A percentile compares a stretch with the other conserved stretches of the same genome.
phyloP scores from a whole-genome alignment of 352 stramenopile species.

The Globisporangium alternatum region DNA sequence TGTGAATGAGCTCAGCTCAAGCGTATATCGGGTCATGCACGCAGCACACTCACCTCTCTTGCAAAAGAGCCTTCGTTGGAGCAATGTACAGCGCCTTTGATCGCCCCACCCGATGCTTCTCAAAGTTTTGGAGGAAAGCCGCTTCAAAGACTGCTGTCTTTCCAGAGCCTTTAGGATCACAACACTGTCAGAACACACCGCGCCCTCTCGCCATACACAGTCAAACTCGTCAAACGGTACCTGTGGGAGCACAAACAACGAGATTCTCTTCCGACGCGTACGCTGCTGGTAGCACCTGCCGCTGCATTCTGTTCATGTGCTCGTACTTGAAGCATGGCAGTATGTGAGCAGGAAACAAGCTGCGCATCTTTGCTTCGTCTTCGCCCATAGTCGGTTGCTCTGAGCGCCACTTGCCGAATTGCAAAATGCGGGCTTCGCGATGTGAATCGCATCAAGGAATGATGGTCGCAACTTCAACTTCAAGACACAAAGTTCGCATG shows the following conservation, averaged over 20 bases:
- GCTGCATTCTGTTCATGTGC: slow-evolving; percentile 43
- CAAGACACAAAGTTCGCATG: slow-evolving; percentile 7
- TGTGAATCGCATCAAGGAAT: slow-evolving; percentile 22
- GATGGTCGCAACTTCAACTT: slow-evolving; percentile 48
- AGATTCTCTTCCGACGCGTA: slow-evolving; percentile 34
- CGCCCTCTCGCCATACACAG: neutral
- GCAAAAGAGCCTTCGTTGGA: slow-evolving; percentile 41
- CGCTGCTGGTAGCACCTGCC: slow-evolving; percentile 31
- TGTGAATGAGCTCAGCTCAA: neutral
- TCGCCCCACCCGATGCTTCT: slow-evolving; percentile 8
- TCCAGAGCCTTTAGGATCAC: slow-evolving; percentile 28
- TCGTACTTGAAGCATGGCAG: slow-evolving; percentile 41
- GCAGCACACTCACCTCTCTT: slow-evolving; percentile 29
- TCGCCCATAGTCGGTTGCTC: slow-evolving; percentile 10
- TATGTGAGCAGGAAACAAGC: slow-evolving; percentile 35
- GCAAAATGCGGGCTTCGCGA: slow-evolving; percentile 11
- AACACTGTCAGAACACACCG: neutral
- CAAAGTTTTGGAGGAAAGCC: slow-evolving; percentile 36
- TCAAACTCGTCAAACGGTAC: slow-evolving; percentile 10
- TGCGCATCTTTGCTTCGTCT: slow-evolving; percentile 12
- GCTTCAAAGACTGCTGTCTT: slow-evolving; percentile 49
- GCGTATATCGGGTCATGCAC: neutral
- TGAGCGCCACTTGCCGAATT: slow-evolving; percentile 3
- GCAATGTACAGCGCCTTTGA: slow-evolving; percentile 44
- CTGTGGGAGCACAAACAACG: slow-evolving; percentile 43